Evolutionary conservation across 106 monocot species (phyloP), one percentile per base, ranked within the genome.

Genomic region (Gastrodia elata): DNA sequence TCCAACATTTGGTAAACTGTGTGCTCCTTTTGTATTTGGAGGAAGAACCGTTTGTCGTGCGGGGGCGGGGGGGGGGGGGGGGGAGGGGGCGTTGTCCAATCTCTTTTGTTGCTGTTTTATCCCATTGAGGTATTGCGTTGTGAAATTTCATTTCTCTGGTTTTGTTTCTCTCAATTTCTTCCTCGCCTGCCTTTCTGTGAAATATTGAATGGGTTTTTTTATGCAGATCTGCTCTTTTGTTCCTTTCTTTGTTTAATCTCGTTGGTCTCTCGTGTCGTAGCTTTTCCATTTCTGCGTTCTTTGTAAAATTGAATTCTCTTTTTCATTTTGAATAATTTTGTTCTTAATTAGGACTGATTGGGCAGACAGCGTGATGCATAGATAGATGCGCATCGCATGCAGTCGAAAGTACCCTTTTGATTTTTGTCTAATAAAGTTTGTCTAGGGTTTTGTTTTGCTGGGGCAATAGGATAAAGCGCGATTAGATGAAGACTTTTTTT

Each of bases 1-100:
- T 69, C 69, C 39, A 26, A 5, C 69, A 41, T 69, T 69, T 39
- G 39, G 9, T 39, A 35, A 41, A 8, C 69, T 40, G 26, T 18
- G 67, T 20, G 13, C 24, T 69, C 15, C 2, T 25, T 25, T 40
- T 26, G 39, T 35, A 40, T 69, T 69, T 40, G 39, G 69, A 35
- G 69, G 69, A 67, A 35, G 67, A 24, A 38, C 18, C 68, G 39
- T 68, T 68, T 68, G 11, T 38, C 39, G 39, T 68, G 18, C 7
- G 38, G 22, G 15, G 3, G 8, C 15, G 8, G 15, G 13, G 8
- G 8, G 13, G 43, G 13, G 13, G 43, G 30, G n/a, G 11, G 25
- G 69, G 24, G 6, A 39, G 39, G 38, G 40, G 6, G 38, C 8
- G 11, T 40, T 69, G 8, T 39, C 0, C 38, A 39, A 24, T 40